Evolutionary conservation across 805 yeast species (phyloP), one percentile per base, ranked within the genome.

Genomic region (Teunomyces barrocoloradensis): DNA sequence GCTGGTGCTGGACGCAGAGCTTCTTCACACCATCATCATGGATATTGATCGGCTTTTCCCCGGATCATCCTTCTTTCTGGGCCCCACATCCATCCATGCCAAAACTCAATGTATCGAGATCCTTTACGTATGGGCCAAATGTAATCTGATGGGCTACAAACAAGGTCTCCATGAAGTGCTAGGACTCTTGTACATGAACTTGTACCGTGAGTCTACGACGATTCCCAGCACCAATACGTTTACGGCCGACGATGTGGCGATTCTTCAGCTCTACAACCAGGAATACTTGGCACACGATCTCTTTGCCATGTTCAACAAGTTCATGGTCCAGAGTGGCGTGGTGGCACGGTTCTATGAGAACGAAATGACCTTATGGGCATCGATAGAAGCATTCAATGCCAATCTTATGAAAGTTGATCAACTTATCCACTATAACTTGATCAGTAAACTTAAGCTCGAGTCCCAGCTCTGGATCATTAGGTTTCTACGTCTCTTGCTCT

Each of bases 91-190:
- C 5, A 4, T 21, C 25, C 53, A 59, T 12, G 49, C 55, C 43
- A 69, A 67, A 45, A 50, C 53, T 13, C 64, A 59, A 42, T 55
- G 79, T 23, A 68, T 77, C 27, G 74, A 74, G 49, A 58, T 78
- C 2, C 59, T 80, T 7, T 80, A 64, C 56, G 60, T 73, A 3
- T 78, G 81, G 80, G 66, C 79, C 48, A 77, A 75, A 59, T 69
- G 77, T 52, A 71, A 74, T 46, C 66, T 58, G 6, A 61, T 78
- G 27, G 76, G 79, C n/a, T 47, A 44, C 21, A 60, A 72, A 51
- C 84, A 80, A 56, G 84, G 84, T 0, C 57, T 78, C 43, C 84
- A 80, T 60, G 84, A 80, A 56, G 61, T 79, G 3, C 60, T 74
- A 44, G 84, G 83, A 1, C 56, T 79, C 45, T 64, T 80, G 6